phyloP scores from a whole-genome alignment of 2,329 filamentous ascomycete species.

The Alternaria longipes region DNA sequence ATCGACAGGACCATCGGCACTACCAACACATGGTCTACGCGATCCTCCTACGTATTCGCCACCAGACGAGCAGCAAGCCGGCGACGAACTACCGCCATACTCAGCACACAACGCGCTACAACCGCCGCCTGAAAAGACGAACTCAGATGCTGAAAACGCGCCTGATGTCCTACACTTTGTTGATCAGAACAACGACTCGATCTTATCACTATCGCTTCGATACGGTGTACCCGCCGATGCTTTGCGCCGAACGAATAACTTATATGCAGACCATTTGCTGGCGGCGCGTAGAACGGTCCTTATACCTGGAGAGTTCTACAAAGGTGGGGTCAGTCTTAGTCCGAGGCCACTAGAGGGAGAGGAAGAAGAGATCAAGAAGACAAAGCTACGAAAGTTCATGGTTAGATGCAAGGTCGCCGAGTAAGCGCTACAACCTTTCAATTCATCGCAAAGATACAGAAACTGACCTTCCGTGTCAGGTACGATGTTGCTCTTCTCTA shows the following conservation, averaged over 20 bases:
- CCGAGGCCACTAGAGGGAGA: slow-evolving; percentile 77
- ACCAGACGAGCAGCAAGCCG: slow-evolving; percentile 42
- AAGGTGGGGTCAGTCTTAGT: slow-evolving; percentile 71
- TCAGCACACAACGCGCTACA: slow-evolving; percentile 45
- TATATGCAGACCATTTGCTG: slow-evolving; percentile 76
- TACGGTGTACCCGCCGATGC: slow-evolving; percentile 73
- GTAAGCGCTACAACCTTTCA: slow-evolving; percentile 58
- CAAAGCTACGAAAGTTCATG: slow-evolving; percentile 79
- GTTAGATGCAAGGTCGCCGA: slow-evolving; percentile 78
- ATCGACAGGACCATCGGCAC: slow-evolving; percentile 66
- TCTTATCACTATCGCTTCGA: slow-evolving; percentile 73
- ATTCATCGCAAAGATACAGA: not conserved
- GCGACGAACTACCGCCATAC: slow-evolving; percentile 58
- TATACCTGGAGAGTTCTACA: slow-evolving; percentile 76
- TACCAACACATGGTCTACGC: slow-evolving; percentile 68
- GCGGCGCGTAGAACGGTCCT: slow-evolving; percentile 73
- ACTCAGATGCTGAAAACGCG: slow-evolving; percentile 46
- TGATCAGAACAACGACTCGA: slow-evolving; percentile 72
- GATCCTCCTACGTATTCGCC: slow-evolving; percentile 73
- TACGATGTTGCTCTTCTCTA: slow-evolving; percentile 79
- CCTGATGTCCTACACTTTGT: slow-evolving; percentile 79
- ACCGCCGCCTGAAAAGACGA: slow-evolving; percentile 43
- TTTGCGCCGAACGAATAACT: slow-evolving; percentile 72
- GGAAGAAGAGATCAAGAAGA: slow-evolving; percentile 76
- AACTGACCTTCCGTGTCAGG: slow-evolving; percentile 56